Conservation (phyloP, 2,329 filamentous ascomycete species). For the Zasmidium angulare region DNA sequence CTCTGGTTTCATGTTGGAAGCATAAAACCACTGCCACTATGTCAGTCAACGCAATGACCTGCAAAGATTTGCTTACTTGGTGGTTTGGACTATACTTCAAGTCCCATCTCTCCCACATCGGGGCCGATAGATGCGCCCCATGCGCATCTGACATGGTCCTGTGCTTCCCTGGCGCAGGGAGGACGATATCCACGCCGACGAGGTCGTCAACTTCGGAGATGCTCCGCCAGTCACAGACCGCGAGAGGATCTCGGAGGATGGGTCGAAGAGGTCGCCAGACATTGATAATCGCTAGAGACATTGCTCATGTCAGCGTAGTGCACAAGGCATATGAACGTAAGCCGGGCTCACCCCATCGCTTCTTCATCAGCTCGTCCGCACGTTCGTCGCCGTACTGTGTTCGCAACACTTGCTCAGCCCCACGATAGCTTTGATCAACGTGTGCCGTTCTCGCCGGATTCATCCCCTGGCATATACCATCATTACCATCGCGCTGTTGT, state of each 20-base stretch:
- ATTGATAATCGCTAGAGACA: neutral
- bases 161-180: neutral
- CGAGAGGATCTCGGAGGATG: conserved; percentile 9
- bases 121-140: neutral
- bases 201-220: conserved; percentile 1
- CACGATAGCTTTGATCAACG: neutral
- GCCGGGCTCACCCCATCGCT: neutral
- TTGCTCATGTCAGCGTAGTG: neutral
- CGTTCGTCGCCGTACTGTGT: neutral
- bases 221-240: conserved; percentile 6
- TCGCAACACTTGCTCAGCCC: neutral
- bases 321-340: neutral
- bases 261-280: conserved; percentile 5
- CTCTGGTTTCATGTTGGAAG: conserved; percentile 61
- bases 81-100: conserved; percentile 2
- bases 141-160: neutral
- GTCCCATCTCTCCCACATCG: neutral
- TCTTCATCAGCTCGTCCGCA: neutral
- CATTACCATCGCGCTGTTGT: neutral
- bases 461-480: neutral
- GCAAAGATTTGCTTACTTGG: neutral
- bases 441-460: neutral
- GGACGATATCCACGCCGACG: neutral
- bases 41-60: conserved; percentile 21
- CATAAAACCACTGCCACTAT: conserved; percentile 59